Conservation (phyloP, 441 rosid species). For the Pelargonium fulgidum region DNA sequence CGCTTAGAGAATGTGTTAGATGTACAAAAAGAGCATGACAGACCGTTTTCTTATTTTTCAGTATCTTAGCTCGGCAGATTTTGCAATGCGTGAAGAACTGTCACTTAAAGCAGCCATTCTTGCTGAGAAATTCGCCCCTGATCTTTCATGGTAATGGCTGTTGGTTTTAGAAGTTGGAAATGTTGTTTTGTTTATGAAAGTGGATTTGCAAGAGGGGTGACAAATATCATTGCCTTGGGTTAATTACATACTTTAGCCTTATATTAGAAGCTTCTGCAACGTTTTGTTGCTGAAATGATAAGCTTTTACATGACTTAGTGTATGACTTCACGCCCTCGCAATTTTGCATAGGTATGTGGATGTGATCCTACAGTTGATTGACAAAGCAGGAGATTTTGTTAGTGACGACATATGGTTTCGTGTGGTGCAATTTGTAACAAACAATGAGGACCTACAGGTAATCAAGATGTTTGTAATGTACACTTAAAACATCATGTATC, state of each 20-base stretch:
- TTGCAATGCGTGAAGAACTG: slow-evolving; percentile 97
- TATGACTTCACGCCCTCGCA: slow-evolving; percentile 14
- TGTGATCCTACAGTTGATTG: slow-evolving; percentile 97
- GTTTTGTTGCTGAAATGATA: not conserved
- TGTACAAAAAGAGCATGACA: slow-evolving; percentile 16
- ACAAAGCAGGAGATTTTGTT: slow-evolving; percentile 99
- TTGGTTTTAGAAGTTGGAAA: not conserved
- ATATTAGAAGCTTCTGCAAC: not conserved
- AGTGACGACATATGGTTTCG: slow-evolving; percentile 99
- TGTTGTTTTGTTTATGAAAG: not conserved
- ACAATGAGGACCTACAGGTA: slow-evolving; percentile 98
- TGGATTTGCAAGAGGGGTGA: not conserved
- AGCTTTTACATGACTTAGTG: not conserved
- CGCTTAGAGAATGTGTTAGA: not conserved
- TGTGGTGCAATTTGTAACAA: slow-evolving; percentile 96
- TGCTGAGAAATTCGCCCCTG: slow-evolving; percentile 99
- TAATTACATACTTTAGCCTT: not conserved
- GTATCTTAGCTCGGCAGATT: slow-evolving; percentile 97
- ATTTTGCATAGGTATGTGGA: slow-evolving; percentile 76
- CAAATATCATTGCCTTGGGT: not conserved
- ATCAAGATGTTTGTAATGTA: slow-evolving; percentile 20
- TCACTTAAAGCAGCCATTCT: slow-evolving; percentile 98
- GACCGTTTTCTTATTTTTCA: slow-evolving; percentile 28
- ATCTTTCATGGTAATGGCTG: slow-evolving; percentile 85
- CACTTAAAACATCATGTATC: slow-evolving; percentile 14